A percentile compares a stretch with the other conserved stretches of the same genome.
Evolutionary conservation across 2,329 filamentous ascomycete species (phyloP).

Genomic region (Cordyceps pruinosa): DNA sequence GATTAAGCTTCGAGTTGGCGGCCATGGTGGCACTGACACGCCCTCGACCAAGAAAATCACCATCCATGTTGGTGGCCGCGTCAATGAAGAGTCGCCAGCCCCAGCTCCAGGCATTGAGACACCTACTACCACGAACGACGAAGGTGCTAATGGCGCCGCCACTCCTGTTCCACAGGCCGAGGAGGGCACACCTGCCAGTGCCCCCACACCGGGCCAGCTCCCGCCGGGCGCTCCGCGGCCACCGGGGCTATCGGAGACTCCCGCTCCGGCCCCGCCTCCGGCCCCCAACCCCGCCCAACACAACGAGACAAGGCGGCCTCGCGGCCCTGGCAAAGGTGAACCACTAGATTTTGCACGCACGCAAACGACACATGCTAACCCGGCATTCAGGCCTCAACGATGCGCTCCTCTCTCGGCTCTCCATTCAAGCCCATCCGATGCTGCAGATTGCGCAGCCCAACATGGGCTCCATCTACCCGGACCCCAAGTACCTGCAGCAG

Average conservation of each 20-base stretch:
- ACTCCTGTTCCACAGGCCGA: constrained; percentile 4
- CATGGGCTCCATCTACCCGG: constrained; percentile 57
- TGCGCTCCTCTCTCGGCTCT: constrained; percentile 61
- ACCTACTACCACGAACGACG: constrained; percentile 27
- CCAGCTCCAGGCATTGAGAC: constrained; percentile 27
- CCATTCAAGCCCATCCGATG: constrained; percentile 60
- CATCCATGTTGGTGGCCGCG: constrained; percentile 59
- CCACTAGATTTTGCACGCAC: not conserved
- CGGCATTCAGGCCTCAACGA: constrained; percentile 40
- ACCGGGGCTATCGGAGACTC: not conserved
- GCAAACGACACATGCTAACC: constrained; percentile 18
- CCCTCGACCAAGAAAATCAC: constrained; percentile 58
- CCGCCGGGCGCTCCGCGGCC: constrained; percentile 12
- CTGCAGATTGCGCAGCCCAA: constrained; percentile 56
- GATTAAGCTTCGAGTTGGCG: constrained; percentile 70
- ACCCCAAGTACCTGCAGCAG: constrained; percentile 59
- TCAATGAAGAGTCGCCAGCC: constrained; percentile 46
- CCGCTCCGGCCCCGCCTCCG: constrained; percentile 21
- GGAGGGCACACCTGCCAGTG: not conserved
- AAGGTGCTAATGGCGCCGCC: constrained; percentile 4
- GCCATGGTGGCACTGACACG: constrained; percentile 38
- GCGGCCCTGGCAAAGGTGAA: constrained; percentile 38
- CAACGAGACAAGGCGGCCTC: constrained; percentile 31
- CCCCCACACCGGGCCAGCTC: not conserved
- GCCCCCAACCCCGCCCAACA: constrained; percentile 20